Evolutionary conservation across 768 basidiomycete genomes (phyloP), one percentile per base, ranked within the genome.

Genomic region (Strobilomyces confusus): DNA sequence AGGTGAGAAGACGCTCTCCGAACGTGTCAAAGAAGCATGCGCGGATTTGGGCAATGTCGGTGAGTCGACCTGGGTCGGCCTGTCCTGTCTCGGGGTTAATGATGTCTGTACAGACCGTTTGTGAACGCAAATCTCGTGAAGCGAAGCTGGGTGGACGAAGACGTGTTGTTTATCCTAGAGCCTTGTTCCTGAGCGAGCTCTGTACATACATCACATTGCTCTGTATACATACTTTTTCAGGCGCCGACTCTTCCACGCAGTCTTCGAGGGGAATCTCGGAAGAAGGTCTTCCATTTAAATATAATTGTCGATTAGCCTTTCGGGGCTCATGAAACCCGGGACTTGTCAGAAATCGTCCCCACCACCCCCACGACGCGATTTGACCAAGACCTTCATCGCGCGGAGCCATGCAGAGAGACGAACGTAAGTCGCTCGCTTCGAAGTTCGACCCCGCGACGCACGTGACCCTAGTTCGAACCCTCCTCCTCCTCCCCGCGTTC

Each of bases 1-100:
- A 75, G 95, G 95, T 60, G 94, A 98, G 79, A 94, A 95, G 84
- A 95, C 93, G 19, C 81, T 98, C 60, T 44, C 70, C 44, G 80
- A 71, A 57, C 92, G 95, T 67, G 92, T 97, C 75, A 91, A 93
- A 75, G 87, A 89, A 71, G 94, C 95, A n/a, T 94, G 92, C 74
- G 61, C 71, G 40, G 95, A 99, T 74, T 81, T 99, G 55, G 91
- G 87, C 60, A 92, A 83, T 69, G 71, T 76, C 53, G 61, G 81
- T 81, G 56, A 63, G 78, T 75, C 15, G 44, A 44, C 7, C 8
- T 25, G 29, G 22, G 4, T 51, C 41, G 1, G 5, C n/a, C 38
- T 22, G 32, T 47, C 25, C 5, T 8, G 2, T 15, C 19, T 15
- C 7, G 38, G n/a, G 11, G 29, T 46, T n/a, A 15, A 14, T 51